Evolutionary conservation across 805 yeast species (phyloP), one percentile per base, ranked within the genome.

Genomic region (Cyberlindnera xylosilytica): DNA sequence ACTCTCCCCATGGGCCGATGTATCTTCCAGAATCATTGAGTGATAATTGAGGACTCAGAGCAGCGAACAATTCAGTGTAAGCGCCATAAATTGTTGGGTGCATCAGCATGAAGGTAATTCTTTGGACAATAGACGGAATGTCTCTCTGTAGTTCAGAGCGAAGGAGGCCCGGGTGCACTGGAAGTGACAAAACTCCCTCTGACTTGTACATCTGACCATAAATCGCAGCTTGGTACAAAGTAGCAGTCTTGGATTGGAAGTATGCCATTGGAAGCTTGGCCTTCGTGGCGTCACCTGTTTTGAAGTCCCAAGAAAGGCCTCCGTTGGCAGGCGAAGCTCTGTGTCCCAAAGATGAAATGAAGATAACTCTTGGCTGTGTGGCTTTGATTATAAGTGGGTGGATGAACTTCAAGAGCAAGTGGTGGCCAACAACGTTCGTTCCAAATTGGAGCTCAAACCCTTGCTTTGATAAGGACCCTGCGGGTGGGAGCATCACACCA

Each of bases 361-460:
- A 74, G 6, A 75, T 65, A 23, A 74, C 60, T 38, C 80, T 60
- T 11, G 70, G 61, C 1, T 54, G 44, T 3, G 68, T 61, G 3
- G 73, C 59, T 20, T 61, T 51, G 18, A 63, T 42, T n/a, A 76
- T 45, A 5, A 71, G 45, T 8, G 72, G 72, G 20, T 60, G 61
- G 35, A 73, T 52, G 20, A 62, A 53, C 39, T 64, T 62, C 46
- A 73, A 69, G 18, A 76, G 56, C 18, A 72, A 51, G 39, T 64
- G 71, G 20, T 74, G 73, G 2, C 73, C 79, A 7, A 76, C 47
- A 16, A 53, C 65, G 53, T 75, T 76, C 16, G 70, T 66, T 10
- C 76, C 80, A 31, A 73, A 56, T 40, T 70, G 74, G 29, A 61
- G 41, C 37, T 76, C 80, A 41, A 60, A 65, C 6, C 74, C 77